Evolutionary conservation across 257 asterid genomes (phyloP).

Genomic region (Nemophila menziesii): DNA sequence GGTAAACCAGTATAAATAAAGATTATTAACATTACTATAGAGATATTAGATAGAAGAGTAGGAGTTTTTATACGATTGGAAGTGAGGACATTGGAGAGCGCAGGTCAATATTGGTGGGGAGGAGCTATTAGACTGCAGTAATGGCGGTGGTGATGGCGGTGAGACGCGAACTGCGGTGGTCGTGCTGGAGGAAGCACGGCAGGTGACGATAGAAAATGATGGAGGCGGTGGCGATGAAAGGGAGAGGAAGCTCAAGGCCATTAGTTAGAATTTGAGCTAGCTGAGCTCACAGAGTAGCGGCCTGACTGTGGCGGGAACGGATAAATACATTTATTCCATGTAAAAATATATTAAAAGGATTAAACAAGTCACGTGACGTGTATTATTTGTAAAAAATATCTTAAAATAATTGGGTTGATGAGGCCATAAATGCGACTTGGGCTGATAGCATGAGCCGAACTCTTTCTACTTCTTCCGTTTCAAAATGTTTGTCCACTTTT

Average conservation of each 20-base stretch:
- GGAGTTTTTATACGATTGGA: constrained; percentile 37
- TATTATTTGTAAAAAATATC: too few species aligned
- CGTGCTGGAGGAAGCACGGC: constrained; percentile 14
- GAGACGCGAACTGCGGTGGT: constrained; percentile 11
- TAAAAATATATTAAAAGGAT: constrained; percentile 18
- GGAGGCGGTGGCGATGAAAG: neutral
- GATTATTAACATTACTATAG: neutral
- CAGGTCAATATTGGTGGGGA: constrained; percentile 35
- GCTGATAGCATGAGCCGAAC: too few species aligned
- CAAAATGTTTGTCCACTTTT: too few species aligned
- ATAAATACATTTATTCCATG: neutral
- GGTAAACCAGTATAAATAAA: neutral
- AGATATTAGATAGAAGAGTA: constrained; percentile 1
- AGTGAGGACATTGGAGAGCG: constrained; percentile 66
- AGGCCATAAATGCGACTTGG: too few species aligned
- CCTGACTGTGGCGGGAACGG: neutral
- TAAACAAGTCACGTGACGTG: too few species aligned
- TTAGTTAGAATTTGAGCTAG: neutral
- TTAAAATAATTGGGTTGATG: too few species aligned
- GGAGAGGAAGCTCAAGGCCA: constrained; percentile 24
- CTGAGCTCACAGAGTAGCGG: neutral
- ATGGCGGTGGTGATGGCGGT: constrained; percentile 11
- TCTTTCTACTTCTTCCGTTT: too few species aligned
- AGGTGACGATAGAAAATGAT: constrained; percentile 11
- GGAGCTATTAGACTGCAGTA: constrained; percentile 15